Evolutionary conservation across 2,329 filamentous ascomycete genomes (phyloP), one percentile per base, ranked within the genome.

Genomic region (Shiraia sp.): DNA sequence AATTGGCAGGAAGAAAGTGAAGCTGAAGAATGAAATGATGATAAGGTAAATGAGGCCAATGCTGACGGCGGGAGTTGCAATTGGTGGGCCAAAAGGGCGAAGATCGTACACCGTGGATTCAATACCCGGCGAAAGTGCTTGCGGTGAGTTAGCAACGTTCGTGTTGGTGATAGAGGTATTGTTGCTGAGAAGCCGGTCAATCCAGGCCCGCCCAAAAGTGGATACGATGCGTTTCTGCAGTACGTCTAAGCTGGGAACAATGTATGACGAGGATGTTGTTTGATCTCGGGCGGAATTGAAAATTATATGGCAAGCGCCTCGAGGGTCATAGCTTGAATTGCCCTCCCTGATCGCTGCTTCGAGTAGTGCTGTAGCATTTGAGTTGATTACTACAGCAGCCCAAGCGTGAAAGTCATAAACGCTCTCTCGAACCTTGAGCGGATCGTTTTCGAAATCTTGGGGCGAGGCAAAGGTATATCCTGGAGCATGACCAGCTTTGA

Each of bases 21-120:
- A 85, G 23, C 76, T 81, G 71, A 85, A 85, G 69, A 86, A 86
- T 0, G 80, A 78, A 32, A 85, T 72, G 58, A 86, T 84, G 57
- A 86, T 85, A 2, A 86, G 67, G 60, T 85, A 86, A 53, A 86
- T 85, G 15, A 86, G 67, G 0, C 82, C 82, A 37, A 85, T 81
- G 4, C 75, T 79, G 7, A 85, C 76, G 0, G 81, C 75, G 0
- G 82, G 83, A 2, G 75, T 80, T 2, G 76, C 72, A 2, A 74
- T 71, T 3, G 76, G 69, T 0, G 81, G 81, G 3, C 62, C 63
- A 60, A 86, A 85, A 0, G 81, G 82, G 2, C 82, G 75, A 2
- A 86, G 71, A 42, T 86, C 81, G 61, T 78, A 72, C 3, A 65
- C 65, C 9, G 72, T 75, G 65, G 81, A 81, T 1, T 76, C 78